Base-by-base conservation (phyloP, 108 stramenopile species). In the Discostella stelligeroides region DNA sequence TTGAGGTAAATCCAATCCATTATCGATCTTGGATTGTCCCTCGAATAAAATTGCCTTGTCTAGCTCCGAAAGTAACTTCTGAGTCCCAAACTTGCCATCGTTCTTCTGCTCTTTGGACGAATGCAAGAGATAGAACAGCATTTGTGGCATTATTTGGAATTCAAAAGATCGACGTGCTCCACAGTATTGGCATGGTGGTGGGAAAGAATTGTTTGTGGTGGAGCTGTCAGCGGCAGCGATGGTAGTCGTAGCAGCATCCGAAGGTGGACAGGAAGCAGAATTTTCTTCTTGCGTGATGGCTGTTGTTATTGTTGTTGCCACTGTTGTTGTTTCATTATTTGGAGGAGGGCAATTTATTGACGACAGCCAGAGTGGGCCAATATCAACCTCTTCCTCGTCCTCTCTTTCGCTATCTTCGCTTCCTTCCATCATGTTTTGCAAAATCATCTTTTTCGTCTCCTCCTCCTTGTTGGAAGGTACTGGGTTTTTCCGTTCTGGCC, bases 131-230 rank as follows among this genome's bases (percentile, higher is more conserved):
- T 82, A 88, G 60, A 88, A 86, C 10, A 94, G 49, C 89, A 94
- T 90, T 79, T 94, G 93, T 1, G 93, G 93, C 87, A 94, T 77
- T 65, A 94, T 79, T 72, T 94, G 93, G 56, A 89, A 92, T 70
- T 94, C 93, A 66, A 91, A 94, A 24, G 74, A 68, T 1, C 93
- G 84, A 17, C 64, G 49, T 25, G 88, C 81, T 13, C 89, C 89
- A 66, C 93, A 94, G 27, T 81, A 81, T 40, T 73, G 66, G 66
- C 93, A 94, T 29, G 50, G 66, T 11, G 76, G 90, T 48, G 78
- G 82, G 21, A 79, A 79, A 1, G 63, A 23, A 37, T 49, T 4
- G 10, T 12, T n/a, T n/a, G n/a, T n/a, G n/a, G n/a, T n/a, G n/a
- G n/a, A n/a, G n/a, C n/a, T n/a, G n/a, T n/a, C n/a, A n/a, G n/a